Evolutionary conservation across 192 early-diverging fungal genomes (phyloP).

Genomic region (Backusella mclennaniae): DNA sequence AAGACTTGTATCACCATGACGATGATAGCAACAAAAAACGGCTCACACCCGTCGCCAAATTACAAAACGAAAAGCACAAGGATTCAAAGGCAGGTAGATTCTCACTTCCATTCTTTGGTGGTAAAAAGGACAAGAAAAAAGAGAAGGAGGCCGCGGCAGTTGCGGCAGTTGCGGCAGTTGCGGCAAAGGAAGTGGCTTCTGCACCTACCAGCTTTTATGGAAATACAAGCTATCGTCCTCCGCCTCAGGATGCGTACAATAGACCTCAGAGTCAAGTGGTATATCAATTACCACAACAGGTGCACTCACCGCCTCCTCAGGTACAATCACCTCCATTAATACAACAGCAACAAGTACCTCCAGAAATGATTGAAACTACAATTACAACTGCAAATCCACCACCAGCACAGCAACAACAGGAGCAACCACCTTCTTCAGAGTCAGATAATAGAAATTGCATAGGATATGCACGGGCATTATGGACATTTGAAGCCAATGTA

Average conservation of each 20-base stretch:
- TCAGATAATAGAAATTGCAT: constrained; percentile 1
- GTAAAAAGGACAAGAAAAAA: constrained; percentile 16
- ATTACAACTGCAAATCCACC: background rate
- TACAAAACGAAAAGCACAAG: constrained; percentile 1
- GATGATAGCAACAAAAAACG: background rate
- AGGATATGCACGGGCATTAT: constrained; percentile 28
- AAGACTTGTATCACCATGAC: background rate
- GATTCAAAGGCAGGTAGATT: background rate
- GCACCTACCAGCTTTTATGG: background rate
- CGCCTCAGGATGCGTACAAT: background rate
- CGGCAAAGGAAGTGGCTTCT: background rate
- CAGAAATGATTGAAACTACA: background rate
- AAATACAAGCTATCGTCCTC: background rate
- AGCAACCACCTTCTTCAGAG: background rate
- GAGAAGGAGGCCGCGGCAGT: background rate
- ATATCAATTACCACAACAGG: background rate
- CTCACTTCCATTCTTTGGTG: constrained; percentile 7
- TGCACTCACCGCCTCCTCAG: background rate
- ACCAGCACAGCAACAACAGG: background rate
- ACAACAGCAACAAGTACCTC: constrained; percentile 5
- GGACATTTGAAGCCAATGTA: constrained; percentile 43
- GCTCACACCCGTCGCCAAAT: background rate
- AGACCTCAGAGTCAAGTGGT: constrained; percentile 4
- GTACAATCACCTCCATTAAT: background rate
- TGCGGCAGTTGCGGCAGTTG: too few relatives aligned